phyloP scores from a whole-genome alignment of 306 rosid genomes.

The Spatholobus suberectus region DNA sequence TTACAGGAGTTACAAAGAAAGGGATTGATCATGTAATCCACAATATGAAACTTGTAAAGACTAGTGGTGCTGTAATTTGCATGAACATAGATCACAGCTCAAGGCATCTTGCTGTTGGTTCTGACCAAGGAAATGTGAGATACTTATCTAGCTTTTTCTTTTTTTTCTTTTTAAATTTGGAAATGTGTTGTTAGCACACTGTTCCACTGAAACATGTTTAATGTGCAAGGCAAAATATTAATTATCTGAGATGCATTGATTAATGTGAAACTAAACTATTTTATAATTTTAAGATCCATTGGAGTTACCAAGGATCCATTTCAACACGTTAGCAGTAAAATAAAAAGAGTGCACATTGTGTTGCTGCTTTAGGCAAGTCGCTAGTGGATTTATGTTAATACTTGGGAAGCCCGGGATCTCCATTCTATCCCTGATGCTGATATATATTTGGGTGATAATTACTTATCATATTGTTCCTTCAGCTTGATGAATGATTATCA shows the following conservation, averaged over 20 bases:
- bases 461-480: background rate
- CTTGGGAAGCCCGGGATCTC: background rate
- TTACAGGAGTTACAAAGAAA: constrained; percentile 76
- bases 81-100: constrained; percentile 60
- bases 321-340: background rate
- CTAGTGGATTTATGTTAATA: background rate
- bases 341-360: background rate
- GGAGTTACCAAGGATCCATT: background rate
- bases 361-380: constrained; percentile 5
- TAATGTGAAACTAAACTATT: background rate
- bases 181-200: background rate
- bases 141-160: constrained; percentile 24
- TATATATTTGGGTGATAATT: background rate
- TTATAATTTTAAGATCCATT: background rate
- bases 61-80: constrained; percentile 67
- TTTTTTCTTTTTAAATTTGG: background rate
- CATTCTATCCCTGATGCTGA: background rate
- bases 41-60: constrained; percentile 69
- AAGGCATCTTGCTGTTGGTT: constrained; percentile 83
- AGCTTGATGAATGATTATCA: background rate
- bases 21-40: constrained; percentile 71
- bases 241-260: background rate
- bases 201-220: background rate
- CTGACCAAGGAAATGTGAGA: constrained; percentile 91
- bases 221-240: background rate